Base-by-base conservation (phyloP, 2,329 filamentous ascomycete genomes). In the Neoascochyta sp. region DNA sequence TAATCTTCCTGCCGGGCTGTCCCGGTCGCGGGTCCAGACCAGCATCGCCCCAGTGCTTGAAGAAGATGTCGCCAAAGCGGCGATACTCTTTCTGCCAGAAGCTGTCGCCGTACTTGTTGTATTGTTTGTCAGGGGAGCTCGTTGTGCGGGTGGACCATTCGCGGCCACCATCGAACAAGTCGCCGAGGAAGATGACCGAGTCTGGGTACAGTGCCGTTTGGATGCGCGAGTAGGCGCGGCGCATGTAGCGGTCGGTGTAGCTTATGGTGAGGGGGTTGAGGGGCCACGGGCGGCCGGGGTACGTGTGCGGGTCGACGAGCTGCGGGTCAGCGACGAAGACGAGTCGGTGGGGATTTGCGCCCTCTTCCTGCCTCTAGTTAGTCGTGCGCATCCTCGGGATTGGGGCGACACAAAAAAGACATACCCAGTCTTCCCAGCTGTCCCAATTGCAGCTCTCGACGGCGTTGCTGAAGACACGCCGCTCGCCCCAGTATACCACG, bases 251-350 rank as follows among this genome's bases (percentile, higher is more conserved):
- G 63, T 98, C 92, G 33, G 89, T 93, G 48, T 95, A 81, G 35
- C 69, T 68, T 37, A 82, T 71, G 1, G 82, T 84, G 37, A 83
- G 59, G 6, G 70, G 71, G 6, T 78, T 80, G n/a, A 85, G 65
- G 8, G 79, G 80, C 81, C 81, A 84, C 21, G 79, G 80, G 24
- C 89, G 80, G 47, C 83, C 87, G 3, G 88, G 86, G 54, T 95
- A 95, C n/a, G 88, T 93, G 62, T 95, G 86, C 32, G 88, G 86
- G 63, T 95, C 89, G 54, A 92, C 87, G 36, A 95, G 75, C 61
- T 95, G 89, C 23, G 89, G 89, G 56, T 95, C 89, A 39, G 89
- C 87, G 45, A 95, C 73, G 57, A 95, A 81, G 48, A 86, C 73
- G 47, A 94, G 74, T 57, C 81, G 86, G 61, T 96, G 89, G 16